Evolutionary conservation across 768 basidiomycete genomes (phyloP), one percentile per base, ranked within the genome.

Genomic region (Candolleomyces eurysporus): DNA sequence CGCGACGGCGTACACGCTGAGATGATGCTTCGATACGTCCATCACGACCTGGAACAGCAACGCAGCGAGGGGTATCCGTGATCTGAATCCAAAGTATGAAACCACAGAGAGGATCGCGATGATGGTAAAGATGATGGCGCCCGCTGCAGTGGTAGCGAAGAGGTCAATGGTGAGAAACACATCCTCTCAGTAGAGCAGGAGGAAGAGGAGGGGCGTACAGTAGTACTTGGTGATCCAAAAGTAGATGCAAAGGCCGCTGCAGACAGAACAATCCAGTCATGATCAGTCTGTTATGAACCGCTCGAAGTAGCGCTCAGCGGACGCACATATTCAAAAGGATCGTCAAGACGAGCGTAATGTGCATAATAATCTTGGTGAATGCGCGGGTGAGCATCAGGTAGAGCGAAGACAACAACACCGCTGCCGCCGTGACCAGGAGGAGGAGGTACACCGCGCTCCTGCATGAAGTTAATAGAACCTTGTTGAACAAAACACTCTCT

Each of bases 21-120:
- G 84, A 70, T 94, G 91, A 68, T 92, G 90, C 67, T 92, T 93
- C 46, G 90, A 84, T 21, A 94, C 82, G 65, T 94, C 92, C 80
- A 94, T 91, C 7, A 90, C 88, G 26, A 91, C 86, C 72, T 93
- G 91, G 4, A 94, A 81, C 3, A 93, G 81, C 7, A 94, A 73
- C 8, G 89, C 84, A 0, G 91, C 90, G 3, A 95, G 77, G 0
- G 91, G 92, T 56, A 95, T 94, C 32, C 91, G 87, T 9, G 81
- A 81, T 59, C 80, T 79, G 68, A 84, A 88, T 19, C 86, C 91
- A 65, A 80, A 91, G 76, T 94, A 94, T 30, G 87, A 82, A 14
- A 94, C 68, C 8, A 93, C 71, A 1, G 90, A 92, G 58, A 94
- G 71, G 31, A 93, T 63, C 0, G 92, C 90, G 61, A 94, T 88